Conservation (phyloP, 2,329 filamentous ascomycete genomes). For the Ophioceras dolichostomum region DNA sequence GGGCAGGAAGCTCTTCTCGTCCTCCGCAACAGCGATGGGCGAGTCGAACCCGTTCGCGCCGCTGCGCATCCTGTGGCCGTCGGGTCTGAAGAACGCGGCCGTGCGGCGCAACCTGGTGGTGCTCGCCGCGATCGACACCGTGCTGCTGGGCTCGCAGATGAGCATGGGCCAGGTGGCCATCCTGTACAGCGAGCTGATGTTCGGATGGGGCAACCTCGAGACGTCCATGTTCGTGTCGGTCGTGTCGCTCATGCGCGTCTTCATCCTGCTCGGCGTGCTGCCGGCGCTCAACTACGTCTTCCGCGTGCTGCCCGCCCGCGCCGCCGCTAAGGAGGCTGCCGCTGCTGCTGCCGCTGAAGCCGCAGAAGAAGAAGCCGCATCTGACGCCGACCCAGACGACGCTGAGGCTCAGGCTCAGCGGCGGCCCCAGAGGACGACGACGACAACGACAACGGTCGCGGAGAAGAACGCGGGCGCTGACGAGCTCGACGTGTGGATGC, state of each 20-base stretch:
- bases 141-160: constrained; percentile 72
- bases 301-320: constrained; percentile 39
- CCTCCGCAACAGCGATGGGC: too few relatives aligned
- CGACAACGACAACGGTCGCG: not conserved
- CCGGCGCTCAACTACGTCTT: constrained; percentile 68
- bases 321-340: not conserved
- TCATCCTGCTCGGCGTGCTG: constrained; percentile 61
- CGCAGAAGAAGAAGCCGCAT: constrained; percentile 49
- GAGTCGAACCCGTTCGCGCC: constrained; percentile 61
- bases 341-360: not conserved
- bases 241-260: constrained; percentile 65
- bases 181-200: constrained; percentile 70
- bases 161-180: constrained; percentile 71
- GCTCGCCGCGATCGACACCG: constrained; percentile 68
- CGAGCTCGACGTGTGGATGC: constrained; percentile 61
- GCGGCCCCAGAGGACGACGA: too few relatives aligned
- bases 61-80: constrained; percentile 66
- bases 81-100: constrained; percentile 45
- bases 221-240: constrained; percentile 70
- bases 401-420: too few relatives aligned
- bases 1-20: too few relatives aligned
- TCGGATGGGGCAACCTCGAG: constrained; percentile 72
- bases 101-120: constrained; percentile 74
- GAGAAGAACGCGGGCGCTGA: constrained; percentile 60
- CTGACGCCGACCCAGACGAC: too few relatives aligned